Base-by-base conservation (phyloP, 495 filamentous ascomycete genomes). In the Thermochaetoides thermophila region DNA sequence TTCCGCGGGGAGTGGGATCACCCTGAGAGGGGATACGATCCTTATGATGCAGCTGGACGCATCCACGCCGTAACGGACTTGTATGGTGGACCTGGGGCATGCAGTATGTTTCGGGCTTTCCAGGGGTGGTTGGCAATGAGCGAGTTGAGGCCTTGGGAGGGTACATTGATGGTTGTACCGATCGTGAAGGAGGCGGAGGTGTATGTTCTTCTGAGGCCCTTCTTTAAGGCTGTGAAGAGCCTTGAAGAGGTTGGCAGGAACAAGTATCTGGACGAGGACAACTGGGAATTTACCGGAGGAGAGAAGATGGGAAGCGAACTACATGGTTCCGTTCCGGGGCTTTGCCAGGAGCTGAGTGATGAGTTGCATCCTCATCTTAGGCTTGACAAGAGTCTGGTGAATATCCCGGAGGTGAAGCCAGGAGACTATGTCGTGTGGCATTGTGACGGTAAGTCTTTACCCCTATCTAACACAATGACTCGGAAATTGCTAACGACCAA, bases 351-450 rank as follows among this genome's bases (percentile, higher is more conserved):
- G 50, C 68, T 87, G 12, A 77, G 68, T 24, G 59, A 68, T 1
- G 57, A 60, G 2, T 61, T 79, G 23, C 84, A 93, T 46, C 84
- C 85, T 1, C 80, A 92, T 43, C 63, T 92, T 15, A 63, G 78
- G 19, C 66, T 93, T 3, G 57, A 68, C 4, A 58, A 57, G 14
- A 77, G 76, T 1, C 92, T 94, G 84, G 69, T 86, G 3, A 74
- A 84, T 37, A 60, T 89, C 1, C 85, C 85, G 1, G 55, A 61
- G 13, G 80, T 92, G 10, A 61, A 60, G 22, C 85, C 85, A 1
- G 85, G 85, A 2, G 85, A 92, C 49, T 91, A 78, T 49, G 84
- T 94, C 1, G 74, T 75, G 2, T 94, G 85, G 85, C 85, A 94
- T 53, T 92, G 84, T 45, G 85, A 92, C 39, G 74, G 66, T 71